Base-by-base conservation (phyloP, 192 early-diverging fungal species). In the Chytriomyces sp. region DNA sequence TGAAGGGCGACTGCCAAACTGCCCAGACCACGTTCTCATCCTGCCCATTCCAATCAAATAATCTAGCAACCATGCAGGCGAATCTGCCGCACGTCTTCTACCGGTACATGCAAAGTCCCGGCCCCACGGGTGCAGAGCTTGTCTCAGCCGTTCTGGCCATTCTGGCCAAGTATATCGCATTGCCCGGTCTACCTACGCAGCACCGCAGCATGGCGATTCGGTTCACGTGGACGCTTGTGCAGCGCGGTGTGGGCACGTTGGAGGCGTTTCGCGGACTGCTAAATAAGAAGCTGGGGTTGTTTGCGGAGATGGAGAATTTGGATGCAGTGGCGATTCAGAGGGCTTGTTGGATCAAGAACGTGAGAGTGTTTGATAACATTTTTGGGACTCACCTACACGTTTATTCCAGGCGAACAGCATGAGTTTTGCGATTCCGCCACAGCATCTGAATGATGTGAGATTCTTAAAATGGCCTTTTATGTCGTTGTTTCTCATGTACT, bases 191-290 rank as follows among this genome's bases (percentile, higher is more conserved):
- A 7, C 25, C 2, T 41, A 19, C 28, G 25, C 31, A 52, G 44
- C 3, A 19, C 25, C n/a, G 17, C 10, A 12, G 22, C 28, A 7
- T 52, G 22, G 26, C 14, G 44, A 3, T 49, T 2, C 44, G 44
- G 14, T 66, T 66, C 52, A 66, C 64, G 6, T 44, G 22, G 34
- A n/a, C 8, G 17, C 10, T 66, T 10, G 22, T 66, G 39, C 14
- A 30, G 8, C 1, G 44, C 22, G n/a, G n/a, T n/a, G 25, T 68
- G 10, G 66, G 66, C 12, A 68, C 10, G 17, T 19, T 34, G 25
- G 66, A 68, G 36, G 49, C 66, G 3, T 68, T 68, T 32, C 49
- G 66, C 26, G 66, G n/a, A 7, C 6, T 68, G 49, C 66, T n/a
- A 68, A 68, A 55, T 55, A 53, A 17, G 2, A n/a, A 7, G 25